Evolutionary conservation across 148 eudicot species (phyloP).

Genomic region (Nepenthes gracilis): DNA sequence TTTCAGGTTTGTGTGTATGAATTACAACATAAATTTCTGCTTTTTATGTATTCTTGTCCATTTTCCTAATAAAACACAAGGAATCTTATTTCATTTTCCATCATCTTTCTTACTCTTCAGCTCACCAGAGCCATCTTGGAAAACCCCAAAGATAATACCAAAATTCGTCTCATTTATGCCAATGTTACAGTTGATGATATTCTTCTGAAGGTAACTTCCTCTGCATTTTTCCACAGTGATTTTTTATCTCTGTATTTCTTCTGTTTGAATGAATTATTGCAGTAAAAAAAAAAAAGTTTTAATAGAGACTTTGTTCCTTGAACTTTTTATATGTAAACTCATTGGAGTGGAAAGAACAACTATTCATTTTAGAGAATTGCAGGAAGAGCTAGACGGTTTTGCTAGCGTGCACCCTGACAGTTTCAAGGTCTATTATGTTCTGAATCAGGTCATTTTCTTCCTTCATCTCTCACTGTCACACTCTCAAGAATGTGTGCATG

Average conservation of each 20-base stretch:
- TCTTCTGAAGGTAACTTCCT: slow-evolving; percentile 23
- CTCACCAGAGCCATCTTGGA: slow-evolving; percentile 28
- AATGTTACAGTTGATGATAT: slow-evolving; percentile 31
- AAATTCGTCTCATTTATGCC: slow-evolving; percentile 26
- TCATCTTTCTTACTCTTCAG: slow-evolving; percentile 7
- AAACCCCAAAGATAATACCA: slow-evolving; percentile 35
- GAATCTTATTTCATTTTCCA: not conserved
- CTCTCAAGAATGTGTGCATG: not conserved
- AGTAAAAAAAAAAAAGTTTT: too few relatives aligned
- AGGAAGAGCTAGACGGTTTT: slow-evolving; percentile 29
- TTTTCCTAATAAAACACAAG: too few relatives aligned
- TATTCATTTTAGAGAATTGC: not conserved
- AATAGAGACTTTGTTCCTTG: not conserved
- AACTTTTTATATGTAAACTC: not conserved
- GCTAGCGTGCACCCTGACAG: slow-evolving; percentile 10
- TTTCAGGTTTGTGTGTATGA: slow-evolving; percentile 24
- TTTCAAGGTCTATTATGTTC: slow-evolving; percentile 29
- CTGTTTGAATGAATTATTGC: too few relatives aligned
- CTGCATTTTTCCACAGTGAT: too few relatives aligned
- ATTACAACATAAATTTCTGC: too few relatives aligned
- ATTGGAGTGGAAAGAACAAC: not conserved
- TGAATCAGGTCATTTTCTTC: slow-evolving; percentile 14
- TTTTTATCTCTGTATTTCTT: not conserved
- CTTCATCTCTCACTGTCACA: not conserved
- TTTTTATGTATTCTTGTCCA: too few relatives aligned